Conservation (phyloP, 192 early-diverging fungal genomes). For the Chytriomyces hyalinus region DNA sequence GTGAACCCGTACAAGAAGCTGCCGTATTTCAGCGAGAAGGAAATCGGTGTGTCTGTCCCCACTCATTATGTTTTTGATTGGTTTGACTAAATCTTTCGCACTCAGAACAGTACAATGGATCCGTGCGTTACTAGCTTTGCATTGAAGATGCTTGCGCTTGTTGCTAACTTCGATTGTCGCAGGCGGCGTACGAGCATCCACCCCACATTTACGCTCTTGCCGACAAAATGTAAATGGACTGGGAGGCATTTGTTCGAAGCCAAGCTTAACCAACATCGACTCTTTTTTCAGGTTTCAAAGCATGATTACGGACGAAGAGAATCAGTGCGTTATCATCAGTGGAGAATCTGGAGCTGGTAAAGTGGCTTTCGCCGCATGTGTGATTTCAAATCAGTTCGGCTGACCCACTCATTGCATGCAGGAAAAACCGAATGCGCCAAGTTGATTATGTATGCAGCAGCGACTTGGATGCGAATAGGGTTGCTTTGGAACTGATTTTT, state of each 20-base stretch:
- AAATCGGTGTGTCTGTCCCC: slow-evolving; percentile 63
- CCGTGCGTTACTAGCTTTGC: slow-evolving; percentile 58
- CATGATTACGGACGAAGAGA: slow-evolving; percentile 98
- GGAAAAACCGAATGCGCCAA: slow-evolving; percentile 68
- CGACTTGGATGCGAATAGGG: background rate
- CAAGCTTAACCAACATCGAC: too few relatives aligned
- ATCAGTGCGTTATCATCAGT: slow-evolving; percentile 96
- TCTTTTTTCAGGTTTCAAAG: slow-evolving; percentile 65
- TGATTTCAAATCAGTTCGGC: background rate
- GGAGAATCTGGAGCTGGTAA: slow-evolving; percentile 35
- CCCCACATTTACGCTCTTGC: slow-evolving; percentile 99
- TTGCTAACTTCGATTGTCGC: background rate
- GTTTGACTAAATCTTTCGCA: background rate
- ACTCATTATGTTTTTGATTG: background rate
- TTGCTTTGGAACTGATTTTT: background rate
- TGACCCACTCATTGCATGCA: background rate
- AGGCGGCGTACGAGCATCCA: slow-evolving; percentile 70
- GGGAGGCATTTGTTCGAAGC: background rate
- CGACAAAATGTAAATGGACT: slow-evolving; percentile 64
- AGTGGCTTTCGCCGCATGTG: background rate
- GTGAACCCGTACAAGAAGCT: slow-evolving; percentile 98
- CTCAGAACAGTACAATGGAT: slow-evolving; percentile 77
- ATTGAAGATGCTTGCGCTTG: background rate
- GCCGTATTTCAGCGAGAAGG: slow-evolving; percentile 90
- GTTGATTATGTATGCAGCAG: slow-evolving; percentile 56